Evolutionary conservation across 306 rosid genomes (phyloP), one percentile per base, ranked within the genome.

Genomic region (Castanea crenata): DNA sequence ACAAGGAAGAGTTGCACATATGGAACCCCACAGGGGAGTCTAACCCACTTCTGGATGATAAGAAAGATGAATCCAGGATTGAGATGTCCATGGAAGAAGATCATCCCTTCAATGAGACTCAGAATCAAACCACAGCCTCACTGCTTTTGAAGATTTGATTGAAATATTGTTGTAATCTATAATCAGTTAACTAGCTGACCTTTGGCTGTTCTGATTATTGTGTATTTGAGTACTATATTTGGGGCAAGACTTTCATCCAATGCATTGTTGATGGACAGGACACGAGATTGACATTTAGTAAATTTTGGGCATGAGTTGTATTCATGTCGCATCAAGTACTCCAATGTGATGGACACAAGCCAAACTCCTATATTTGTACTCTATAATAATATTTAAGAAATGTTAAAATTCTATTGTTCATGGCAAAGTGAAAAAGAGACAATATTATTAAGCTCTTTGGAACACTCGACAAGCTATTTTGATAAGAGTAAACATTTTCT

Each of bases 21-120:
- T 88, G 97, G 88, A 76, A 71, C 61, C 41, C 78, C 73, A 63
- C 73, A 12, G 90, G 77, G 74, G 93, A 91, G 58, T 82, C 88
- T 27, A 84, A 85, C 63, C 70, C 83, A 34, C 88, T 90, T 80
- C 63, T 93, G 85, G 87, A 79, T 23, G 55, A 79, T 56, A 77
- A 56, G 35, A 78, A 51, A 55, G 81, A 87, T 15, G 89, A 71
- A 55, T 73, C 87, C n/a, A 68, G 68, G 27, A 29, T 32, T 21
- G 87, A 64, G 23, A 55, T 23, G 69, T 83, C 78, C 41, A 63
- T 51, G 25, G 90, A 74, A 77, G 92, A 88, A 19, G 87, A 89
- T 41, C 97, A 93, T 75, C 97, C 97, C n/a, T 93, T 95, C 78
- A 80, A 57, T 75, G 82, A 86, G 35, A 73, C 82, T 23, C 81